Conservation (phyloP, 2,329 filamentous ascomycete species). For the Cytospora piceicola region DNA sequence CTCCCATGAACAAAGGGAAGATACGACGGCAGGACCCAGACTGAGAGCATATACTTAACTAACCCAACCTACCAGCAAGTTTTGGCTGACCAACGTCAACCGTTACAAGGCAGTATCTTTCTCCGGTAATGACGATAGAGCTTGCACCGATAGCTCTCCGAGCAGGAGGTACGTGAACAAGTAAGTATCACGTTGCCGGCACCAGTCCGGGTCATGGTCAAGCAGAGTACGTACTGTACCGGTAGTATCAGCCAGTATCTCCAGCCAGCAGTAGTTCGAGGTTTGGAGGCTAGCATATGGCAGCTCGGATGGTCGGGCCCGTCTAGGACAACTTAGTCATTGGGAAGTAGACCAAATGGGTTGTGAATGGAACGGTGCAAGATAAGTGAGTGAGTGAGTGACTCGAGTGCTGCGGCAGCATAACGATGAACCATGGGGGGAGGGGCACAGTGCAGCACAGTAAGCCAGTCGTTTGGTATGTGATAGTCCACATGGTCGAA, state of each 20-base stretch:
- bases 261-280: not conserved
- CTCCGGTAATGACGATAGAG: conserved; percentile 12
- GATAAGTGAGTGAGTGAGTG: not conserved
- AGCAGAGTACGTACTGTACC: too few relatives aligned
- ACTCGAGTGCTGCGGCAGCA: conserved; percentile 16
- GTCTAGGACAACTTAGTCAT: conserved; percentile 13
- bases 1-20: conserved; percentile 21
- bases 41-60: conserved; percentile 23
- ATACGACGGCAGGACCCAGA: not conserved
- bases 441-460: conserved; percentile 31
- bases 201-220: conserved; percentile 12
- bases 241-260: not conserved
- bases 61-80: conserved; percentile 8
- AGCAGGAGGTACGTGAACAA: conserved; percentile 16
- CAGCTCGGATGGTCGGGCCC: not conserved
- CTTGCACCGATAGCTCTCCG: conserved; percentile 22
- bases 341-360: too few relatives aligned
- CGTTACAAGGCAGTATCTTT: conserved; percentile 10
- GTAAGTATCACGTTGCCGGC: conserved; percentile 27
- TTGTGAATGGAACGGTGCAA: conserved; percentile 22
- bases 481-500: conserved; percentile 24
- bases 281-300: conserved; percentile 15
- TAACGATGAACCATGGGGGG: not conserved
- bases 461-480: conserved; percentile 24
- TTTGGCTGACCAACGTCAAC: conserved; percentile 3